These are phyloP conservation scores for Entomortierella lignicola DNA, from an alignment of 192 early-diverging fungal species.

Conservation along the genomic window DNA sequence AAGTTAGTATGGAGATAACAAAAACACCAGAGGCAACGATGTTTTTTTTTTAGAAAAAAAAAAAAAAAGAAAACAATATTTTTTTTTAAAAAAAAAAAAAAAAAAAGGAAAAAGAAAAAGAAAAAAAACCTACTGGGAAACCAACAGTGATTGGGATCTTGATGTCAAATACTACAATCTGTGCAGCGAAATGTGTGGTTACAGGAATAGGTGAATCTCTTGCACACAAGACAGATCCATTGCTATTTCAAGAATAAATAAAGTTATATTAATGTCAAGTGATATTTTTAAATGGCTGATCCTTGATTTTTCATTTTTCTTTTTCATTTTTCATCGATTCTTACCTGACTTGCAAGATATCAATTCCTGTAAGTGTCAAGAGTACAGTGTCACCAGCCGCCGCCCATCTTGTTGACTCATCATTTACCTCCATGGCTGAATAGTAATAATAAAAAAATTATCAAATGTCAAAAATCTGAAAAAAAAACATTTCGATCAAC, in stretches of 20 bases:
- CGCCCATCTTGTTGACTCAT: constrained; percentile 84
- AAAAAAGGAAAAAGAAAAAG: background rate
- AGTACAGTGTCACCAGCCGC: constrained; percentile 93
- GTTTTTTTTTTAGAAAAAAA: background rate
- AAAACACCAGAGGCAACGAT: too few relatives aligned
- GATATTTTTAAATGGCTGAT: too few relatives aligned
- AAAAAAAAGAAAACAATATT: constrained; percentile 9
- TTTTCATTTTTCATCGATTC: too few relatives aligned
- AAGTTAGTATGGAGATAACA: too few relatives aligned
- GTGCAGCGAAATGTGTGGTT: constrained; percentile 80
- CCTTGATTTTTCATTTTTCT: too few relatives aligned
- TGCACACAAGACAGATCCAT: constrained; percentile 87
- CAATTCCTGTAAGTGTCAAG: constrained; percentile 77
- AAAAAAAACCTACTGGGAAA: constrained; percentile 72
- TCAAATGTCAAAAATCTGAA: constrained; percentile 7
- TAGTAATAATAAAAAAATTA: background rate
- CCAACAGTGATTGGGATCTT: constrained; percentile 93
- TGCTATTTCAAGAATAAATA: constrained; percentile 6
- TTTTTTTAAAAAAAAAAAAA: background rate
- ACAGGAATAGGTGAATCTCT: constrained; percentile 77
- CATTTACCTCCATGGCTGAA: constrained; percentile 81
- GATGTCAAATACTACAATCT: constrained; percentile 95
- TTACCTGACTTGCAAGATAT: constrained; percentile 73
- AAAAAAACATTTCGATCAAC: background rate
- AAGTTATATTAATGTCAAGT: constrained; percentile 53